Percentiles rank a stretch among this genome's conserved stretches.
These are phyloP conservation scores for Neurospora hispaniola DNA, from an alignment of 495 filamentous ascomycete genomes.

Conservation along the genomic window DNA sequence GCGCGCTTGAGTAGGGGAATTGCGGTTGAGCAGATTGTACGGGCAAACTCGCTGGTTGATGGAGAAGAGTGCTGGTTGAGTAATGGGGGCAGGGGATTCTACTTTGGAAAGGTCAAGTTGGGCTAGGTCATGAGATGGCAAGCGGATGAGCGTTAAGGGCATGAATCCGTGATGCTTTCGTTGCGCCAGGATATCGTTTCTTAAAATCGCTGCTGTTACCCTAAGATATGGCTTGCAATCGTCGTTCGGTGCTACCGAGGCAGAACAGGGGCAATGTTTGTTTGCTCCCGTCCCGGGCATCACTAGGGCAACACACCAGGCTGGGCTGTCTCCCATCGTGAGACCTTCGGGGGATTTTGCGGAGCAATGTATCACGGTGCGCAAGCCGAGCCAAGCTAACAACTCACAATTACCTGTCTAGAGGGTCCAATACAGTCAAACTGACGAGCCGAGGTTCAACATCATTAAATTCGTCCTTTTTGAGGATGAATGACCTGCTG, in stretches of 20 bases:
- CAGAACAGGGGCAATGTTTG: background rate
- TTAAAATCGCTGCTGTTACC: too few species aligned
- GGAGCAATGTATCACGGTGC: background rate
- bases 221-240: background rate
- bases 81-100: conserved; percentile 75
- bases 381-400: background rate
- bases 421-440: background rate
- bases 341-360: background rate
- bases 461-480: background rate
- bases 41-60: conserved; percentile 44
- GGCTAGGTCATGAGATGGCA: background rate
- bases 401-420: background rate
- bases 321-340: background rate
- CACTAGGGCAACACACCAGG: background rate
- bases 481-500: too few species aligned
- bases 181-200: background rate
- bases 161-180: background rate
- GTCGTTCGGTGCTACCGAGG: background rate
- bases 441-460: background rate
- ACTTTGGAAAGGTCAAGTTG: conserved; percentile 27
- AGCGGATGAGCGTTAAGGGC: background rate
- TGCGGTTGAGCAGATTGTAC: conserved; percentile 53
- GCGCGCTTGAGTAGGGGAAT: conserved; percentile 22
- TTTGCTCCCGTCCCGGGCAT: background rate
- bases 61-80: conserved; percentile 78